Percentiles rank a stretch among this genome's conserved stretches.
Evolutionary conservation across 2,329 filamentous ascomycete genomes (phyloP).

Genomic region (Leptosphaerulina australis): DNA sequence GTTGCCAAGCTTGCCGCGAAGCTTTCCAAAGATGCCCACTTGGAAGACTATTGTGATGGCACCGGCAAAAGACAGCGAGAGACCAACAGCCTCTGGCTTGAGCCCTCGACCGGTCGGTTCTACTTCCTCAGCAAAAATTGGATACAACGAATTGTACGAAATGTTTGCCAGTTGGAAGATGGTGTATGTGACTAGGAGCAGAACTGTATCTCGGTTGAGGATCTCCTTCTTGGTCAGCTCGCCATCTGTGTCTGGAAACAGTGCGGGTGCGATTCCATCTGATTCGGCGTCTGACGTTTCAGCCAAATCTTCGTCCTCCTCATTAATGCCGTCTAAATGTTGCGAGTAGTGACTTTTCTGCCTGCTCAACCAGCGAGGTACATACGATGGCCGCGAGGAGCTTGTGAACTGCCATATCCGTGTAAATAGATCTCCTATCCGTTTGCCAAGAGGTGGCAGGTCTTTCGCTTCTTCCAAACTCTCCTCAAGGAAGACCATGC

Average conservation of each 20-base stretch:
- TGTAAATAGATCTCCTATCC: conserved; percentile 65
- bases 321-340: conserved; percentile 45
- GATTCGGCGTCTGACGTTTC: conserved; percentile 53
- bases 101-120: conserved; percentile 79
- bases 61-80: conserved; percentile 84
- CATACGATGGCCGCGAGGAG: conserved; percentile 64
- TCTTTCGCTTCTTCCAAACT: conserved; percentile 72
- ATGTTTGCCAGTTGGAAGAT: conserved; percentile 95
- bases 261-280: conserved; percentile 43
- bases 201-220: conserved; percentile 78
- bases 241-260: conserved; percentile 52
- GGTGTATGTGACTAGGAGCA: conserved; percentile 83
- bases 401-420: conserved; percentile 74
- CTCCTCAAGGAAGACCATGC: conserved; percentile 84
- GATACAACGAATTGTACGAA: conserved; percentile 92
- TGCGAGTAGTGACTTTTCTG: conserved; percentile 36
- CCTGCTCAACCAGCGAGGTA: conserved; percentile 50
- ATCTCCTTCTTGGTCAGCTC: conserved; percentile 63
- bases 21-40: conserved; percentile 77
- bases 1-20: conserved; percentile 83
- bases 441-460: conserved; percentile 64
- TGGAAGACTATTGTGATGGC: conserved; percentile 89
- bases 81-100: conserved; percentile 78
- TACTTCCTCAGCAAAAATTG: conserved; percentile 81
- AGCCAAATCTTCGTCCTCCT: conserved; percentile 49